phyloP scores from a whole-genome alignment of 345 rosid species.

The Cardamine occulta region DNA sequence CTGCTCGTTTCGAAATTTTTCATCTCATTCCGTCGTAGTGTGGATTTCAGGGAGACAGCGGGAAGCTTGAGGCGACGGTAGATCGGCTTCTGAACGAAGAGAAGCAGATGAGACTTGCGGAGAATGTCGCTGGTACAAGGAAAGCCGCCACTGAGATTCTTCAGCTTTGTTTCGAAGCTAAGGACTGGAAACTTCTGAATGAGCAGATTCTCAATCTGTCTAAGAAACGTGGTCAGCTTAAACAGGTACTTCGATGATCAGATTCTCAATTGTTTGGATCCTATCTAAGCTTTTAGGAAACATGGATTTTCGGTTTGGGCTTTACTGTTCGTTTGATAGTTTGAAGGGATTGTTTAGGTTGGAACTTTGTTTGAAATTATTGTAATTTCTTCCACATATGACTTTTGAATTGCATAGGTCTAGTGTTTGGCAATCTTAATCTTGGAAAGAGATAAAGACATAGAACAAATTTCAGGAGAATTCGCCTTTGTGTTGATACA shows the following conservation, averaged over 20 bases:
- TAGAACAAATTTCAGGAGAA: slow-evolving; percentile 4
- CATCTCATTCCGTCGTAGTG: slow-evolving; percentile 33
- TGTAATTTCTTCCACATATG: neutral
- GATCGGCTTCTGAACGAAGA: slow-evolving; percentile 84
- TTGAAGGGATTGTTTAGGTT: neutral
- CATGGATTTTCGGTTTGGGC: slow-evolving; percentile 5
- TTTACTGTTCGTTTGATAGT: neutral
- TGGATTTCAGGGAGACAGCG: slow-evolving; percentile 59
- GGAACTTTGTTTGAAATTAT: neutral
- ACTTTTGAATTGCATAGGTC: slow-evolving; percentile 29
- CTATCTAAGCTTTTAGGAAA: slow-evolving; percentile 12
- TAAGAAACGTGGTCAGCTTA: slow-evolving; percentile 94
- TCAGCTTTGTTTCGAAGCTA: slow-evolving; percentile 85
- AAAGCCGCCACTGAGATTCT: slow-evolving; percentile 84
- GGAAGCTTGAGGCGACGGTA: slow-evolving; percentile 64
- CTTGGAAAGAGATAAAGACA: neutral
- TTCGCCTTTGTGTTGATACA: slow-evolving; percentile 10
- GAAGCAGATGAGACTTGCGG: slow-evolving; percentile 91
- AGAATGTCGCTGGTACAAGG: slow-evolving; percentile 82
- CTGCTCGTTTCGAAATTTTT: slow-evolving; percentile 15
- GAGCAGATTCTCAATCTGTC: slow-evolving; percentile 80
- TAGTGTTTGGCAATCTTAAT: slow-evolving; percentile 24
- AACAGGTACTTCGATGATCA: slow-evolving; percentile 60
- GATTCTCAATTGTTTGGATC: neutral
- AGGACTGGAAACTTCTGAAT: slow-evolving; percentile 77